Evolutionary conservation across 2,329 filamentous ascomycete species (phyloP), one percentile per base, ranked within the genome.

Genomic region (Calcarisporium arbuscula): DNA sequence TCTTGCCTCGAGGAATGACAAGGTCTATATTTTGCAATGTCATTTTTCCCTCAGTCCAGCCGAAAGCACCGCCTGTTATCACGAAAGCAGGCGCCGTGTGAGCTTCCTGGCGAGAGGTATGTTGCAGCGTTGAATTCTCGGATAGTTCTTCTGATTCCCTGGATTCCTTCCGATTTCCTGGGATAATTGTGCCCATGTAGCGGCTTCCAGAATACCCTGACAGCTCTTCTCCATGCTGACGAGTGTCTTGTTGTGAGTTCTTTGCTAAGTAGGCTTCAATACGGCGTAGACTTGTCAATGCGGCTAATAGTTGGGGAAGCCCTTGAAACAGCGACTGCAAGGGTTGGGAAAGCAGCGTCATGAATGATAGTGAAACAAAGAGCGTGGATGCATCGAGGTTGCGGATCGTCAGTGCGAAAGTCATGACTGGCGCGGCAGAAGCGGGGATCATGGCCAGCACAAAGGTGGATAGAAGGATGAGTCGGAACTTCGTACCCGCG

Each of bases 201-300:
- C n/a, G n/a, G n/a, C n/a, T n/a, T n/a, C n/a, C n/a, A n/a, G n/a
- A n/a, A n/a, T n/a, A n/a, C n/a, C n/a, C n/a, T n/a, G n/a, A n/a
- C n/a, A n/a, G 11, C 2, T 4, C 5, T 1, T 33, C 18, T 1
- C 44, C 3, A 36, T 35, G 36, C 18, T 33, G 20, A 5, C 52
- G 42, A 18, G 46, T 49, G 17, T 55, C 52, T 5, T 37, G 32
- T 1, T 45, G 48, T 1, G 49, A 40, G 6, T 54, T 49, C 2
- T 36, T 27, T 2, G 57, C 58, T 1, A 68, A 40, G n/a, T 61
- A 65, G 1, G 35, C 43, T 26, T 65, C 60, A 2, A 67, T 54
- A 3, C 61, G 51, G 17, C 43, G 39, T 6, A 58, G 35, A 31
- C 60, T 62, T 1, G 53, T 46, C 15, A 63, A 25, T 0, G 49